Conservation (phyloP, 2,329 filamentous ascomycete genomes). For the Penicillium freii region DNA sequence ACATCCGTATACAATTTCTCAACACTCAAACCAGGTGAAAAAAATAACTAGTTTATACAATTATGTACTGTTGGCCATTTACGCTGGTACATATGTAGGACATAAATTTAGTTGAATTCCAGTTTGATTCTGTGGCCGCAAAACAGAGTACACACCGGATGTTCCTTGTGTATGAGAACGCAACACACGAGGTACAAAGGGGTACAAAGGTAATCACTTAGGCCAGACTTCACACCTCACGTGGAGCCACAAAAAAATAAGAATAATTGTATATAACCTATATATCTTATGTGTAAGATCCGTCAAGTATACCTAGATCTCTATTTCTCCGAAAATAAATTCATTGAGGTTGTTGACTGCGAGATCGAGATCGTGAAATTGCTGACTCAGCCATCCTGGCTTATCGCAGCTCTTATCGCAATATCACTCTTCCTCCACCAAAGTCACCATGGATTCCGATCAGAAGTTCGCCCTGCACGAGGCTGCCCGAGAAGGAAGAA, state of each 20-base stretch:
- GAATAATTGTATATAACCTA: neutral
- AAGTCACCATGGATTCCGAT: constrained; percentile 40
- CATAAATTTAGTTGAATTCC: too few species aligned
- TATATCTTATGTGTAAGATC: neutral
- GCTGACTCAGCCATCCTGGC: constrained; percentile 13
- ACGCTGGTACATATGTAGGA: too few species aligned
- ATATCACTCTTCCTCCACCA: constrained; percentile 11
- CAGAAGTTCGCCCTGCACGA: constrained; percentile 77
- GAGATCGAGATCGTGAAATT: neutral
- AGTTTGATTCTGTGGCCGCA: too few species aligned
- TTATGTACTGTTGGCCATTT: too few species aligned
- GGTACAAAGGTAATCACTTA: neutral
- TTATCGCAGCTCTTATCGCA: constrained; percentile 29
- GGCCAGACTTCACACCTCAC: neutral
- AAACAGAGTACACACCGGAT: too few species aligned
- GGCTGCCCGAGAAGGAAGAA: constrained; percentile 78
- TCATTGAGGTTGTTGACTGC: neutral
- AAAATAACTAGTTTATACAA: too few species aligned
- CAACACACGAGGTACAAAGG: neutral
- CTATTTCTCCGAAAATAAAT: neutral
- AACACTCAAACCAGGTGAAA: too few species aligned
- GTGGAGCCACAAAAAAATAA: neutral
- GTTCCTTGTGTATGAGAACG: too few species aligned
- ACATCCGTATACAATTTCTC: too few species aligned
- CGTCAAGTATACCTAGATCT: neutral